Percentiles rank a stretch among this genome's conserved stretches.
These are phyloP conservation scores for Cystoderma amianthinum DNA, from an alignment of 768 basidiomycete species.

Conservation along the genomic window DNA sequence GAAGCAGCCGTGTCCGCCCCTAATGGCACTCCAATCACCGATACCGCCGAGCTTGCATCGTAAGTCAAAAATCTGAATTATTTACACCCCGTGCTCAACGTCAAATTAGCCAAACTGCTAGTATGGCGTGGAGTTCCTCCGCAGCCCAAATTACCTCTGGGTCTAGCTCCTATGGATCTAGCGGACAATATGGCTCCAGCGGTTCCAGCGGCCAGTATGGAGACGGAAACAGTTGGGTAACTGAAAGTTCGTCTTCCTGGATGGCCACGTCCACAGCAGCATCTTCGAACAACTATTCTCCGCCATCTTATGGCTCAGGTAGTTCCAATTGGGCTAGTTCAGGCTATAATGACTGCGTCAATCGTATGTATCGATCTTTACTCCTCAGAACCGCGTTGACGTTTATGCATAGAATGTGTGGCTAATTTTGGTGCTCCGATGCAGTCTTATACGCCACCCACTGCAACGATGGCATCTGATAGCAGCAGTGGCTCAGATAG, in stretches of 20 bases:
- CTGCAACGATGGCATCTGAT: slow-evolving; percentile 12
- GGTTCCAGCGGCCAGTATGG: slow-evolving; percentile 2
- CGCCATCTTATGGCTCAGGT: slow-evolving; percentile 59
- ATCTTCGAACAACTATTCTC: slow-evolving; percentile 22
- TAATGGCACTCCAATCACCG: slow-evolving; percentile 36
- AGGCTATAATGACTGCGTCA: slow-evolving; percentile 62
- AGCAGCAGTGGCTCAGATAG: slow-evolving; percentile 17
- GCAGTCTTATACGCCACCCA: slow-evolving; percentile 23
- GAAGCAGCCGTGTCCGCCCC: slow-evolving; percentile 39
- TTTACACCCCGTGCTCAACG: too few relatives aligned
- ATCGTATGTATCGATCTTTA: slow-evolving; percentile 37
- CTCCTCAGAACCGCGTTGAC: not conserved
- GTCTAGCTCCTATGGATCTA: slow-evolving; percentile 11
- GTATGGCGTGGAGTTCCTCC: slow-evolving; percentile 11
- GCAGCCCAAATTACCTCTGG: slow-evolving; percentile 5
- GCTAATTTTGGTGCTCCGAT: slow-evolving; percentile 42
- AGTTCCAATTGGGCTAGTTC: slow-evolving; percentile 47
- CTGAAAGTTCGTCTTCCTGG: slow-evolving; percentile 1
- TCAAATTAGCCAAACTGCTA: slow-evolving; percentile 1
- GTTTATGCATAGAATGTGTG: slow-evolving; percentile 46
- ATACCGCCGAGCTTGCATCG: slow-evolving; percentile 25
- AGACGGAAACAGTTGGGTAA: slow-evolving; percentile 3
- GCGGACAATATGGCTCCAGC: slow-evolving; percentile 14
- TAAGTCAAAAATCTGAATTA: slow-evolving; percentile 17
- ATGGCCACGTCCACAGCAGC: slow-evolving; percentile 11